Evolutionary conservation across 176 grass and related monocot genomes (phyloP).

Genomic region (Oryza glumipatula): DNA sequence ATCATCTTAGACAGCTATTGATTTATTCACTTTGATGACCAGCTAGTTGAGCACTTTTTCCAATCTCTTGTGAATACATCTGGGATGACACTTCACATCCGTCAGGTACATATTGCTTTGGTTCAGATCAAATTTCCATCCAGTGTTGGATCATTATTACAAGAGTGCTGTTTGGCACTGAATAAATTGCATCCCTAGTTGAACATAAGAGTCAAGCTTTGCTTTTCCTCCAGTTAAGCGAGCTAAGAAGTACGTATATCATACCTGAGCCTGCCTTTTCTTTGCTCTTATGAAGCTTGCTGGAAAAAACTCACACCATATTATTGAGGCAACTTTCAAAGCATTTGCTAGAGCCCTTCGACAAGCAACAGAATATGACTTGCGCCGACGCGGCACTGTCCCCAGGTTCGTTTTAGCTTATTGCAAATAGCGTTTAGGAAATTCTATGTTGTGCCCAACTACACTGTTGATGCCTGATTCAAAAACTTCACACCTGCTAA

Average conservation of each 20-base stretch:
- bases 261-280: conserved; percentile 2
- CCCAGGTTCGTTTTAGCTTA: conserved; percentile 59
- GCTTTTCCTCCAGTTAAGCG: not conserved
- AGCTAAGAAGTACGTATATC: not conserved
- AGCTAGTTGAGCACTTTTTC: conserved; percentile 96
- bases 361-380: conserved; percentile 87
- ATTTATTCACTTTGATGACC: conserved; percentile 39
- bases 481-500: not conserved
- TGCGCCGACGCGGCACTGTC: conserved; percentile 68
- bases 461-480: not conserved
- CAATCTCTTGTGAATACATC: conserved; percentile 94
- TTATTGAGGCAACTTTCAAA: conserved; percentile 90
- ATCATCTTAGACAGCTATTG: too few species aligned
- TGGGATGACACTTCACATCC: conserved; percentile 98
- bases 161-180: not conserved
- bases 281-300: conserved; percentile 63
- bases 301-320: conserved; percentile 89
- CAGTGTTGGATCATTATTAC: not conserved
- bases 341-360: conserved; percentile 97
- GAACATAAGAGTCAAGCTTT: not conserved
- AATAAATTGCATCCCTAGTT: not conserved
- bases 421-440: not conserved
- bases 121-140: not conserved
- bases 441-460: not conserved
- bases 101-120: conserved; percentile 61